Evolutionary conservation across 1,139 yeast species (phyloP).

Genomic region (Saccharomyces hybrid): DNA sequence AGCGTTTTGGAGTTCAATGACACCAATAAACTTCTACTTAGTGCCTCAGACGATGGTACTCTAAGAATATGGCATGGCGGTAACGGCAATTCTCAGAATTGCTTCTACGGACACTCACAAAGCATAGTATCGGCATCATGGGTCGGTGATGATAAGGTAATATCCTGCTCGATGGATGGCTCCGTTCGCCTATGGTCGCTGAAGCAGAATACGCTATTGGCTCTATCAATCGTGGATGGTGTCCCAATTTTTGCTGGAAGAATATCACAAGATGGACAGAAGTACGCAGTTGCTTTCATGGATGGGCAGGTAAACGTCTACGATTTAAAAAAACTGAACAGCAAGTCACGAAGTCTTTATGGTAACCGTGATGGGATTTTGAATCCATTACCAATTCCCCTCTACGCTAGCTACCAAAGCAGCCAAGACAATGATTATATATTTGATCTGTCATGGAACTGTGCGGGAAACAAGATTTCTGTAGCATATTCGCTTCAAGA

Average conservation of each 20-base stretch:
- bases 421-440: constrained; percentile 9
- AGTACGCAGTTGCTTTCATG: constrained; percentile 56
- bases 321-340: constrained; percentile 46
- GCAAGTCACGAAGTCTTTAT: constrained; percentile 8
- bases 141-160: constrained; percentile 36
- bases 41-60: constrained; percentile 69
- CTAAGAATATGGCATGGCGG: constrained; percentile 69
- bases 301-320: constrained; percentile 36
- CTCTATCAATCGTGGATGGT: constrained; percentile 38
- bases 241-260: constrained; percentile 47
- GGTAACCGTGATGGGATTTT: neutral
- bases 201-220: constrained; percentile 36
- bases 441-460: constrained; percentile 15
- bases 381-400: constrained; percentile 1
- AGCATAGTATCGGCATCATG: constrained; percentile 51
- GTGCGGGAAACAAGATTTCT: constrained; percentile 7
- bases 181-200: constrained; percentile 62
- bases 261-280: constrained; percentile 42
- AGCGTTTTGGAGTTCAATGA: constrained; percentile 50
- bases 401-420: neutral
- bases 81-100: constrained; percentile 40
- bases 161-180: constrained; percentile 64
- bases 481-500: constrained; percentile 12
- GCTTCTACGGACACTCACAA: constrained; percentile 44
- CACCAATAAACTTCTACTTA: constrained; percentile 48